Conservation (phyloP, 768 basidiomycete species). For the Vararia minispora region DNA sequence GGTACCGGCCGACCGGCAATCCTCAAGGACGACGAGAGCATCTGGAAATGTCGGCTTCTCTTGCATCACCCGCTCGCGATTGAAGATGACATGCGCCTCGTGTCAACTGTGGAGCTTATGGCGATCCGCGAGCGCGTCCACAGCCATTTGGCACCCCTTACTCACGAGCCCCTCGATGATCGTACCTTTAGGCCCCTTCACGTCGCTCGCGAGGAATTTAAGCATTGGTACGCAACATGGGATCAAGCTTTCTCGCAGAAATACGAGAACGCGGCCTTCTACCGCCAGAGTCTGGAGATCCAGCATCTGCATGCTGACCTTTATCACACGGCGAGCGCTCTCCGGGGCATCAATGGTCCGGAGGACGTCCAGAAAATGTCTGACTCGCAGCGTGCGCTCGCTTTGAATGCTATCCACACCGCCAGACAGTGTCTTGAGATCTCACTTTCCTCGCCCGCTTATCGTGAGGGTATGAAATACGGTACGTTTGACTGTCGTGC, state of each 20-base stretch:
- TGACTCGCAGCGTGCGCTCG: slow-evolving; percentile 62
- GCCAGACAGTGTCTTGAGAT: slow-evolving; percentile 76
- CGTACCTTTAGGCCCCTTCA: slow-evolving; percentile 62
- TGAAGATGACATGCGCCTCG: slow-evolving; percentile 89
- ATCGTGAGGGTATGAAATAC: slow-evolving; percentile 88
- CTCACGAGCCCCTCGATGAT: slow-evolving; percentile 66
- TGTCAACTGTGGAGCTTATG: slow-evolving; percentile 91
- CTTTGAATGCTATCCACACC: slow-evolving; percentile 73
- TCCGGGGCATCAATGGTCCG: slow-evolving; percentile 74
- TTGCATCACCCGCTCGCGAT: slow-evolving; percentile 82
- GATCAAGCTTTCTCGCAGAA: slow-evolving; percentile 71
- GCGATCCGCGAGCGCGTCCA: slow-evolving; percentile 79
- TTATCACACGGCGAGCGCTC: slow-evolving; percentile 75
- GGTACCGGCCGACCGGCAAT: slow-evolving; percentile 92
- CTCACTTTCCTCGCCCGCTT: slow-evolving; percentile 73
- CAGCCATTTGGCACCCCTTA: slow-evolving; percentile 63
- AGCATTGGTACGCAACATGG: slow-evolving; percentile 74
- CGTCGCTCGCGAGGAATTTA: slow-evolving; percentile 68
- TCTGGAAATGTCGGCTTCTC: slow-evolving; percentile 67
- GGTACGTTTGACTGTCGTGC: slow-evolving; percentile 32
- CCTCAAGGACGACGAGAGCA: slow-evolving; percentile 86
- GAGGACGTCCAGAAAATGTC: slow-evolving; percentile 85
- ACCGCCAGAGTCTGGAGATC: slow-evolving; percentile 78
- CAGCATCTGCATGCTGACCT: slow-evolving; percentile 82
- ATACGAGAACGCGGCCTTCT: slow-evolving; percentile 80